Base-by-base conservation (phyloP, 495 filamentous ascomycete species). In the Alectoria sarmentosa region DNA sequence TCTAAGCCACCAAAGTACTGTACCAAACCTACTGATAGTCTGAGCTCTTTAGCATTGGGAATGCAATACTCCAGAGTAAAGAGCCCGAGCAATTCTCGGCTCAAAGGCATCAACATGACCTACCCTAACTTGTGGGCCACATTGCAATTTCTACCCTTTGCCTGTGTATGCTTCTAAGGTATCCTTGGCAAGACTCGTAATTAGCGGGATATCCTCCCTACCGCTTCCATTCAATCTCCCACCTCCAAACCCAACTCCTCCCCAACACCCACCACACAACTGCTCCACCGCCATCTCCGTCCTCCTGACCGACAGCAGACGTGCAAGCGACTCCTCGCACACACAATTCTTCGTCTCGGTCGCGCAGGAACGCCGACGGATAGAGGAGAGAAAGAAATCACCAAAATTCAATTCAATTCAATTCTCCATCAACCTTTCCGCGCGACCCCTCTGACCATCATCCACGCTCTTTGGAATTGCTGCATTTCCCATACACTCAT, bases 391-490 rank as follows among this genome's bases (percentile, higher is more conserved):
- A 38, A 62, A 62, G 19, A 49, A 1, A 64, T 26, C 21, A 56
- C 54, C 49, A 54, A 64, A 28, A n/a, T 17, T 49, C 60, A 49
- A 46, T 32, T 42, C 39, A 28, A n/a, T 17, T 49, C 60, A 49
- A 46, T 32, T 42, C 39, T 23, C 49, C 38, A 37, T 3, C 17
- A 38, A 37, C 54, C 46, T 57, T 46, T 65, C 56, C 58, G 42
- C 52, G 66, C 69, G 66, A 66, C 66, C 32, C 14, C 34, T n/a
- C 52, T 57, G 41, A 63, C 69, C 46, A 56, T 62, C 68, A 60
- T 59, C 55, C 59, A 71, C 69, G 59, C 44, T 69, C 67, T 67
- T 69, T 56, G n/a, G n/a, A 57, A 57, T 67, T 49, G 58, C 64
- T 44, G n/a, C 17, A 36, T 39, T n/a, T 32, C 49, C 58, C 62